Conservation (phyloP, 805 yeast species). For the Yamadazyma laniorum region DNA sequence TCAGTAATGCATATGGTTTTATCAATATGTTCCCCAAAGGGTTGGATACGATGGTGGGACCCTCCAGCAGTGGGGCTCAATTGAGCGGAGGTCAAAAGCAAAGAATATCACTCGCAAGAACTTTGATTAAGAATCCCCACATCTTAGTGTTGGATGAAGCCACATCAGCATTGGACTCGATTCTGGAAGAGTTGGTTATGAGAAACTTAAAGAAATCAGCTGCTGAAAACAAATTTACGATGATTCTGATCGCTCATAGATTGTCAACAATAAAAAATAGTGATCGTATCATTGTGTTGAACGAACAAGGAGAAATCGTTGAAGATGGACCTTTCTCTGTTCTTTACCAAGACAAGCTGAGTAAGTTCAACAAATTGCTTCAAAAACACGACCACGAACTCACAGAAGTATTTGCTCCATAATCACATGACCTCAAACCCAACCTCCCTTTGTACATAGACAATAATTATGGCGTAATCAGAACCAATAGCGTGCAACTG, state of each 20-base stretch:
- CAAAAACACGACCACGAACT: slow-evolving; percentile 17
- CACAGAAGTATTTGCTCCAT: background rate
- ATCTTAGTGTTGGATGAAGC: slow-evolving; percentile 90
- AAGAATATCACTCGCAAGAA: slow-evolving; percentile 86
- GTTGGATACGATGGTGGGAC: slow-evolving; percentile 78
- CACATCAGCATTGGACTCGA: slow-evolving; percentile 88
- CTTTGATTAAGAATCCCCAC: slow-evolving; percentile 74
- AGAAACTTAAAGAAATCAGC: slow-evolving; percentile 57
- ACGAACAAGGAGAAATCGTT: slow-evolving; percentile 56
- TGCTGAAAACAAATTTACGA: slow-evolving; percentile 55
- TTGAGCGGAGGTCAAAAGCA: slow-evolving; percentile 95
- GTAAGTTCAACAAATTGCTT: slow-evolving; percentile 37
- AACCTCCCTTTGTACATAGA: too few relatives aligned
- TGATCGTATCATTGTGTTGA: slow-evolving; percentile 73
- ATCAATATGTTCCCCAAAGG: slow-evolving; percentile 77
- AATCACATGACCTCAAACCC: too few relatives aligned
- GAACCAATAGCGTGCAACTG: too few relatives aligned
- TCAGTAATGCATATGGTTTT: slow-evolving; percentile 74
- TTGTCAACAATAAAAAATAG: slow-evolving; percentile 83
- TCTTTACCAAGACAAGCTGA: slow-evolving; percentile 25
- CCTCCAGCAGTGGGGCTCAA: slow-evolving; percentile 65
- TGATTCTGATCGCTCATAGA: slow-evolving; percentile 89
- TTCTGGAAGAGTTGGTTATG: slow-evolving; percentile 82
- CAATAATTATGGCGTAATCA: too few relatives aligned
- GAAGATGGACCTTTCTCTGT: slow-evolving; percentile 47